Conservation (phyloP, 768 basidiomycete genomes). For the Russula sp. region DNA sequence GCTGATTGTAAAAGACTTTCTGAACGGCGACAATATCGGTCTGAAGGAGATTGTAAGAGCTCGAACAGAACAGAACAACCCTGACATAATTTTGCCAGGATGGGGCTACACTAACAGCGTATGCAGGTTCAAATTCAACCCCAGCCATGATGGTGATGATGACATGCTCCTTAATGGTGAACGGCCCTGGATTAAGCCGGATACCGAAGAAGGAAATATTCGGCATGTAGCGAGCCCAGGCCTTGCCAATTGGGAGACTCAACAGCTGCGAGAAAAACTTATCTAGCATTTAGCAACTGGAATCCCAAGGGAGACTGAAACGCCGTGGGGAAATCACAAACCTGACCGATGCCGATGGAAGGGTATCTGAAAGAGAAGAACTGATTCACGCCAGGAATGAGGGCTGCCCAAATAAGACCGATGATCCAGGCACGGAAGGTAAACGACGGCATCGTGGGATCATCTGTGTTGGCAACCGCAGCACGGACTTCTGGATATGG, state of each 20-base stretch:
- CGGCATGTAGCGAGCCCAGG: constrained; percentile 56
- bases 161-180: constrained; percentile 73
- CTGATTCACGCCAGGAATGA: constrained; percentile 73
- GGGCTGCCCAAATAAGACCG: constrained; percentile 47
- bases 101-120: constrained; percentile 33
- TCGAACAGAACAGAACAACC: too few species aligned
- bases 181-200: constrained; percentile 61
- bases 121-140: constrained; percentile 38
- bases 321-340: constrained; percentile 20
- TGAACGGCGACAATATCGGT: constrained; percentile 49
- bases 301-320: not conserved
- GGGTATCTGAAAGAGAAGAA: constrained; percentile 78
- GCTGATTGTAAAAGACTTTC: constrained; percentile 45
- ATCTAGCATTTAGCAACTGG: constrained; percentile 6
- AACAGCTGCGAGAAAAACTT: constrained; percentile 63
- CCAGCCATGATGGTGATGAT: constrained; percentile 46
- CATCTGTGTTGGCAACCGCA: constrained; percentile 50
- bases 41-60: constrained; percentile 5
- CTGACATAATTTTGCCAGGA: not conserved
- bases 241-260: constrained; percentile 60
- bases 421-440: constrained; percentile 42
- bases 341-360: constrained; percentile 36
- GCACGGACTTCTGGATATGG: constrained; percentile 56
- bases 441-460: constrained; percentile 41
- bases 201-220: constrained; percentile 52